A percentile compares a stretch with the other conserved stretches of the same genome.
These are phyloP conservation scores for Entonaema liquescens DNA, from an alignment of 495 filamentous ascomycete species.

Conservation along the genomic window DNA sequence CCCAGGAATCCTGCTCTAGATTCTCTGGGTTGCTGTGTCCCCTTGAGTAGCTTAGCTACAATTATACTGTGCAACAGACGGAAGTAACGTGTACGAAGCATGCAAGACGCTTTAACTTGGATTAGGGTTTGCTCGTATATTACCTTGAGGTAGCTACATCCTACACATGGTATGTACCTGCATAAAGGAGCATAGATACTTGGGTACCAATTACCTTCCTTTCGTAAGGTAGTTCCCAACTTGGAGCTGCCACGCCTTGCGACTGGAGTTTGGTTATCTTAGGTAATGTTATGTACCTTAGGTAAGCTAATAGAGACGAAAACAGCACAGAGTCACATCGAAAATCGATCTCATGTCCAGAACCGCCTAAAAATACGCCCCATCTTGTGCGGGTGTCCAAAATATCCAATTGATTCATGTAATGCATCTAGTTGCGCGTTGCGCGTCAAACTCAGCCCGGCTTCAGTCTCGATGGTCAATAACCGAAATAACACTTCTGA, in stretches of 20 bases:
- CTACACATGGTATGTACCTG: slow-evolving; percentile 3
- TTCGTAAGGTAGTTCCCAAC: background rate
- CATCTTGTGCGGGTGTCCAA: slow-evolving; percentile 10
- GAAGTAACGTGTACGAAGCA: slow-evolving; percentile 24
- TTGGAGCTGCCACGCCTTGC: background rate
- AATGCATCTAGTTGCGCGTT: slow-evolving; percentile 14
- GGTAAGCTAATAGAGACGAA: no score
- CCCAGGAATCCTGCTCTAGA: background rate
- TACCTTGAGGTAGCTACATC: slow-evolving; percentile 2
- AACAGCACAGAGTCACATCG: slow-evolving; percentile 8
- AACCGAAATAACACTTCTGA: slow-evolving; percentile 4
- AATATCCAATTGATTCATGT: slow-evolving; percentile 13
- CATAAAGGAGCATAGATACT: slow-evolving; percentile 17
- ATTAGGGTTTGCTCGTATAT: slow-evolving; percentile 11
- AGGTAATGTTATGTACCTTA: no score
- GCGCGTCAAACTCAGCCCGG: slow-evolving; percentile 7
- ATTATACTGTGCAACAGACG: slow-evolving; percentile 1
- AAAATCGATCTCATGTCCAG: slow-evolving; percentile 20
- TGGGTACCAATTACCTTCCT: slow-evolving; percentile 4
- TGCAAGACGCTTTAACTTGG: slow-evolving; percentile 16
- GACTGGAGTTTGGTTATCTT: no score
- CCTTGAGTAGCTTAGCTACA: slow-evolving; percentile 8
- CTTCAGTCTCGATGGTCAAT: slow-evolving; percentile 13
- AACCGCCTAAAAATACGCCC: slow-evolving; percentile 14
- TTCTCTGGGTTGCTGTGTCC: background rate